A percentile compares a stretch with the other conserved stretches of the same genome.
Conservation (phyloP, 2,329 filamentous ascomycete genomes). For the Fusarium setosum region DNA sequence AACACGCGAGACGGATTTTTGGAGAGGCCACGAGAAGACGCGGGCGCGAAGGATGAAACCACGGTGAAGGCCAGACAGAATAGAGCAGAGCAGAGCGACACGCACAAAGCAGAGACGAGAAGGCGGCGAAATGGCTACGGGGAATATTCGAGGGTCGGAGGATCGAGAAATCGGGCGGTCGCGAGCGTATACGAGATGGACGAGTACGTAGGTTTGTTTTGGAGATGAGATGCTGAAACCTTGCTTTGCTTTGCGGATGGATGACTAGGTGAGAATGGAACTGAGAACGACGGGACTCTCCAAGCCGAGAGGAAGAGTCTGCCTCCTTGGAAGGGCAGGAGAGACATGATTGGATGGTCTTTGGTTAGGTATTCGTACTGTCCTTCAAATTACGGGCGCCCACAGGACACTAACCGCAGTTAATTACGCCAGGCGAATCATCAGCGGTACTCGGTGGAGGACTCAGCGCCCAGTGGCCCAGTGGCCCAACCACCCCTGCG, state of each 20-base stretch:
- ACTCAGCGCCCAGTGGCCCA: background rate
- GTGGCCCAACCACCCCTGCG: slow-evolving; percentile 12
- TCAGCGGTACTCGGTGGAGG: too few relatives aligned
- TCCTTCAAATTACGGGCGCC: slow-evolving; percentile 26
- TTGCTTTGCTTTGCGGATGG: slow-evolving; percentile 36
- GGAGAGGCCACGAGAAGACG: slow-evolving; percentile 14
- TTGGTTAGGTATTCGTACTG: slow-evolving; percentile 25
- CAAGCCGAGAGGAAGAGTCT: slow-evolving; percentile 37
- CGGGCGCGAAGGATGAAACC: slow-evolving; percentile 20
- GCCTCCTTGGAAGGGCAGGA: slow-evolving; percentile 14
- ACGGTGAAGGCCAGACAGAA: slow-evolving; percentile 1
- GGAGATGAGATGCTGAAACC: slow-evolving; percentile 33
- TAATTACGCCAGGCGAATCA: slow-evolving; percentile 2
- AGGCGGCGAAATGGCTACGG: slow-evolving; percentile 18
- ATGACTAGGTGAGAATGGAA: slow-evolving; percentile 28
- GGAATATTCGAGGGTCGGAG: slow-evolving; percentile 13
- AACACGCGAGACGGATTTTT: slow-evolving; percentile 14
- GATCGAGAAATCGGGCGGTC: slow-evolving; percentile 18
- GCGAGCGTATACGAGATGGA: slow-evolving; percentile 29
- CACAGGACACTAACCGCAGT: slow-evolving; percentile 20
- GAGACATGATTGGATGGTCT: slow-evolving; percentile 36
- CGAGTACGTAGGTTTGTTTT: slow-evolving; percentile 28
- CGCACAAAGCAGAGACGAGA: slow-evolving; percentile 10
- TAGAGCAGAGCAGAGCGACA: too few relatives aligned
- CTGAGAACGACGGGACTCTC: slow-evolving; percentile 32